Evolutionary conservation across 2,329 filamentous ascomycete genomes (phyloP), one percentile per base, ranked within the genome.

Genomic region (Pyrenochaeta sp.): DNA sequence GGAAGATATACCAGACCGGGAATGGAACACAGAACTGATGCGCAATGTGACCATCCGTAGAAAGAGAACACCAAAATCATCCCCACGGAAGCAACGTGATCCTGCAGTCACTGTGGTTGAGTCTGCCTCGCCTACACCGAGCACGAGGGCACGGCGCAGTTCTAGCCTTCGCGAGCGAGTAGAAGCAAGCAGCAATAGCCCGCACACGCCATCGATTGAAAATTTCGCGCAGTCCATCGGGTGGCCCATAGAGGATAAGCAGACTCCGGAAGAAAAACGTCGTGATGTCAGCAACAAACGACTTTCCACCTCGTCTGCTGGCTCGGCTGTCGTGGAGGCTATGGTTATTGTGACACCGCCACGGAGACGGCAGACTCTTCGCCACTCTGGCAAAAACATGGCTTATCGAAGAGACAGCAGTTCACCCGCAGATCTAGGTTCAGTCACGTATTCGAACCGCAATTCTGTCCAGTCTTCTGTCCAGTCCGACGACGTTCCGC

Each of bases 271-370:
- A 4, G 60, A 59, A 15, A 65, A 65, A 37, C 56, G 74, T 22
- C 68, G 62, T 47, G 75, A 77, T 34, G 60, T 65, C 9, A 73
- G 75, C 36, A 68, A 68, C 37, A 79, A 79, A 61, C 80, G 85
- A 43, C 74, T 81, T 22, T 87, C 85, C 13, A 79, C 72, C 15
- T 72, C 81, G 2, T 87, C 85, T 2, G 80, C 80, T 24, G 79
- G 81, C 10, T 87, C 85, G 5, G 85, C 84, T 0, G 77, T 87
- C 15, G 84, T 80, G 7, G 78, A 86, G 73, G 85, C 83, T 12
- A 79, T 85, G 67, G 84, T 87, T 30, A 80, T 86, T 44, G 78
- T 84, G 19, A 79, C 80, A 15, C 81, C 82, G 3, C 81, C 79
- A 39, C 79, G 78, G 58, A 74, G 78, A 37, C 78, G 72, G 51